phyloP scores from a whole-genome alignment of 2,329 filamentous ascomycete species.

The Gyromitra esculenta region DNA sequence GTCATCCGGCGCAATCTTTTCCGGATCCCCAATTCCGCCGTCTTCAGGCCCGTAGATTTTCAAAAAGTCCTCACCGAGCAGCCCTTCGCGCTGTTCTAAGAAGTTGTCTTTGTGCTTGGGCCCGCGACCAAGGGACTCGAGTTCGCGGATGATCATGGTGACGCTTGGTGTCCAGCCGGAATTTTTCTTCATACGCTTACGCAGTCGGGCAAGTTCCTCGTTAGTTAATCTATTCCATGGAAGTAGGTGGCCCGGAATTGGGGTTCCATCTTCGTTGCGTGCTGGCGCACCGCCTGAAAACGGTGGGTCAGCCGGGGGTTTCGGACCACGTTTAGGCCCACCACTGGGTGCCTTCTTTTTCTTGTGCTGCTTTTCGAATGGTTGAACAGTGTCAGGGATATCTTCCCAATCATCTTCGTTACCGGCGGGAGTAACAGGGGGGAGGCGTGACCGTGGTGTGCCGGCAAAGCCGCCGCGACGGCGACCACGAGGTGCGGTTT shows the following conservation, averaged over 20 bases:
- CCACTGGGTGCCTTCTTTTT: constrained; percentile 48
- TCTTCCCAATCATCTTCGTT: constrained; percentile 57
- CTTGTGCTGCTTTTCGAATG: constrained; percentile 27
- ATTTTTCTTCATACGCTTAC: constrained; percentile 93
- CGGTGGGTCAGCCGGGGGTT: constrained; percentile 52
- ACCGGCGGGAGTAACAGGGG: constrained; percentile 39
- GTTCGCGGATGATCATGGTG: constrained; percentile 83
- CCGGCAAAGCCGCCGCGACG: constrained; percentile 18
- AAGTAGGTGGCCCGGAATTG: constrained; percentile 50
- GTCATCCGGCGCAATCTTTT: constrained; percentile 61
- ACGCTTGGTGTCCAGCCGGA: constrained; percentile 84
- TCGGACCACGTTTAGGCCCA: constrained; percentile 52
- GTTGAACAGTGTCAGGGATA: constrained; percentile 50
- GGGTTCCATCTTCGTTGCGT: constrained; percentile 46
- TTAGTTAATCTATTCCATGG: constrained; percentile 74
- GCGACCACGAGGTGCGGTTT: constrained; percentile 14
- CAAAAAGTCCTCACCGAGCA: constrained; percentile 45
- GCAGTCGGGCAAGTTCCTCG: constrained; percentile 73
- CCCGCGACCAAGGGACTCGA: constrained; percentile 75
- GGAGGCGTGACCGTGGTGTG: constrained; percentile 26
- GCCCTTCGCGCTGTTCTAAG: constrained; percentile 51
- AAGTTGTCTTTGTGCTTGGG: constrained; percentile 55
- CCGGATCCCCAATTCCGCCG: constrained; percentile 54
- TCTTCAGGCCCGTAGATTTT: constrained; percentile 53
- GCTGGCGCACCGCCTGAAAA: constrained; percentile 52